phyloP scores from a whole-genome alignment of 805 yeast genomes.

The Aciculoconidium aculeatum region DNA sequence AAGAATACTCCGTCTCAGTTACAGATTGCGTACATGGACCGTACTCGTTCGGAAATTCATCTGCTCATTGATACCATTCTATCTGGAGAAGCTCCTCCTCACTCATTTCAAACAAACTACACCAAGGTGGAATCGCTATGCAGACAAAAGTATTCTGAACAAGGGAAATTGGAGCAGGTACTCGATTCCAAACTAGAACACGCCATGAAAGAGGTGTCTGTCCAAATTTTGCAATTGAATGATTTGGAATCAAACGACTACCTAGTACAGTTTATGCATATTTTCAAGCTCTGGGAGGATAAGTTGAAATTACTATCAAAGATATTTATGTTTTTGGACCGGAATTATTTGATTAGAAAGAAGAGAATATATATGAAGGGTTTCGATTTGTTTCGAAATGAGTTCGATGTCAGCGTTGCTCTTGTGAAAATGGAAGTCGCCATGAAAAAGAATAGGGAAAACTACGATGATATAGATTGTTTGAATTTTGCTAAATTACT shows the following conservation, averaged over 20 bases:
- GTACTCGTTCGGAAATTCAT: conserved; percentile 4
- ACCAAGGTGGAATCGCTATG: conserved; percentile 28
- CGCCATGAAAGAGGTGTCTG: conserved; percentile 4
- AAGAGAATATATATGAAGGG: conserved; percentile 6
- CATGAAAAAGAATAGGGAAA: too few species aligned
- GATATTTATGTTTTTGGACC: conserved; percentile 31
- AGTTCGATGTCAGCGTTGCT: too few species aligned
- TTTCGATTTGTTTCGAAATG: conserved; percentile 13
- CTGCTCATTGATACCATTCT: conserved; percentile 17
- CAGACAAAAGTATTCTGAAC: conserved; percentile 26
- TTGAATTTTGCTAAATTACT: conserved; percentile 13
- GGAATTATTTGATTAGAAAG: conserved; percentile 23
- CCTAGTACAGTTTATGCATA: conserved; percentile 8
- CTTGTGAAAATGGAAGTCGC: too few species aligned
- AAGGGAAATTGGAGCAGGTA: conserved; percentile 20
- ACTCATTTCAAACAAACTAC: conserved; percentile 21
- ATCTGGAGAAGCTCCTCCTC: conserved; percentile 9
- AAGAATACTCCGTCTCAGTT: conserved; percentile 4
- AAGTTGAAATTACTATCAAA: conserved; percentile 20
- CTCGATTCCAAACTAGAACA: conserved; percentile 15
- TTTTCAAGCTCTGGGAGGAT: conserved; percentile 19
- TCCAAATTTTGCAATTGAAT: conserved; percentile 1
- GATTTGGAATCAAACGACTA: not conserved
- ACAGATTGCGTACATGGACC: conserved; percentile 5
- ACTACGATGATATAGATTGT: conserved; percentile 3